Conservation (phyloP, 768 basidiomycete species). For the Lyophyllum atratum region DNA sequence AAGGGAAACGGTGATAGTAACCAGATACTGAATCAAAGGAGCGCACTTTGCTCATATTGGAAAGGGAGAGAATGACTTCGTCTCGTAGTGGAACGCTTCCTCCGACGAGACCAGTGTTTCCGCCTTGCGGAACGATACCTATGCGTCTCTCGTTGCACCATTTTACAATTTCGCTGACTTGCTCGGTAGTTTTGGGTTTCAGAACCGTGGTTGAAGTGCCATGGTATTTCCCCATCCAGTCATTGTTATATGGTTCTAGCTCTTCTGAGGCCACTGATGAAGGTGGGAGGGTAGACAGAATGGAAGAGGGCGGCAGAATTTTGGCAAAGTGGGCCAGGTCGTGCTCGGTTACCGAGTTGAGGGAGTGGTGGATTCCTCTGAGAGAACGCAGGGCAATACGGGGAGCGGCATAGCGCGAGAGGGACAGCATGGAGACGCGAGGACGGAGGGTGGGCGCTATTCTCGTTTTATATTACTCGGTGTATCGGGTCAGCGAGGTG, state of each 20-base stretch:
- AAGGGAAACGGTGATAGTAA: conserved; percentile 31
- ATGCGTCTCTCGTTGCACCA: conserved; percentile 83
- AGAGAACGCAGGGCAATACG: conserved; percentile 12
- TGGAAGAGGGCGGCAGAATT: conserved; percentile 61
- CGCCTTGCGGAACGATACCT: conserved; percentile 95
- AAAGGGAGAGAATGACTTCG: conserved; percentile 84
- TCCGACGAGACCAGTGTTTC: conserved; percentile 97
- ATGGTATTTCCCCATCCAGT: conserved; percentile 96
- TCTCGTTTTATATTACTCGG: background rate
- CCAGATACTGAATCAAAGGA: conserved; percentile 85
- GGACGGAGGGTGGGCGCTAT: background rate
- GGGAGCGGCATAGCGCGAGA: conserved; percentile 22
- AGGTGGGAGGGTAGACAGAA: conserved; percentile 69
- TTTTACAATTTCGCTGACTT: conserved; percentile 87
- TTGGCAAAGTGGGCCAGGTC: conserved; percentile 71
- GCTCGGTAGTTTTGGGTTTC: conserved; percentile 82
- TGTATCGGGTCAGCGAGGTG: conserved; percentile 12
- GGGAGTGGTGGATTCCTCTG: conserved; percentile 24
- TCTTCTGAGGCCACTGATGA: conserved; percentile 54
- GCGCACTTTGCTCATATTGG: conserved; percentile 80
- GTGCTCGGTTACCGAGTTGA: conserved; percentile 52
- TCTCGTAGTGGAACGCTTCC: conserved; percentile 88
- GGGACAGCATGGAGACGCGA: conserved; percentile 10
- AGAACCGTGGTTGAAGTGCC: conserved; percentile 86
- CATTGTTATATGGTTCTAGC: conserved; percentile 77